Evolutionary conservation across 2,329 filamentous ascomycete genomes (phyloP).

Genomic region (Xylaria sp.): DNA sequence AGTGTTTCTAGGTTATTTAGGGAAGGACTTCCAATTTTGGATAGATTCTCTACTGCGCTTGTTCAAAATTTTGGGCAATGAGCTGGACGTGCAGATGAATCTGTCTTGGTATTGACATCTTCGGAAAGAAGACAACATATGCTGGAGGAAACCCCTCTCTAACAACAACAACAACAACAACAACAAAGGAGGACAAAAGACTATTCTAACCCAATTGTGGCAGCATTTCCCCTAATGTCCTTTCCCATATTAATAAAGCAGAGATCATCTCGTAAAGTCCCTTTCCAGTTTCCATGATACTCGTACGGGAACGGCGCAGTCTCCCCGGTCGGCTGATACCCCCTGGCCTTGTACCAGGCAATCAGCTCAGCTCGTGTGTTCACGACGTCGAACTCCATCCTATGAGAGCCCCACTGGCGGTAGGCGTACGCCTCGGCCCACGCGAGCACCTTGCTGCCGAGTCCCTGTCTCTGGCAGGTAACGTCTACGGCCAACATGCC

Average conservation of each 20-base stretch:
- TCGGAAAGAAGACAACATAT: not conserved
- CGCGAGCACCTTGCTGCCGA: slow-evolving; percentile 55
- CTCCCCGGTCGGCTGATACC: slow-evolving; percentile 55
- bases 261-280: slow-evolving; percentile 55
- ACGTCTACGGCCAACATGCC: slow-evolving; percentile 61
- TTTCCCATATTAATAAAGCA: slow-evolving; percentile 55
- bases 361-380: slow-evolving; percentile 57
- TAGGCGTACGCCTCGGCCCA: slow-evolving; percentile 54
- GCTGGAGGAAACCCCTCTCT: too few relatives aligned
- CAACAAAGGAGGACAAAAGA: not conserved
- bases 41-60: not conserved
- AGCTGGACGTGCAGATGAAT: not conserved
- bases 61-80: not conserved
- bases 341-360: slow-evolving; percentile 57
- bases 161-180: too few relatives aligned
- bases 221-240: slow-evolving; percentile 40
- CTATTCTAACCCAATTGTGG: slow-evolving; percentile 4
- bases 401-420: slow-evolving; percentile 47
- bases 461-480: slow-evolving; percentile 54
- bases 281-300: slow-evolving; percentile 48
- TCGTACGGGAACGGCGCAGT: slow-evolving; percentile 56
- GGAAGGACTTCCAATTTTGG: not conserved
- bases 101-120: not conserved
- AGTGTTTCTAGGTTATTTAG: not conserved
- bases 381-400: slow-evolving; percentile 59